These are phyloP conservation scores for Trichoderma lentiforme DNA, from an alignment of 2,329 filamentous ascomycete species.

Conservation along the genomic window DNA sequence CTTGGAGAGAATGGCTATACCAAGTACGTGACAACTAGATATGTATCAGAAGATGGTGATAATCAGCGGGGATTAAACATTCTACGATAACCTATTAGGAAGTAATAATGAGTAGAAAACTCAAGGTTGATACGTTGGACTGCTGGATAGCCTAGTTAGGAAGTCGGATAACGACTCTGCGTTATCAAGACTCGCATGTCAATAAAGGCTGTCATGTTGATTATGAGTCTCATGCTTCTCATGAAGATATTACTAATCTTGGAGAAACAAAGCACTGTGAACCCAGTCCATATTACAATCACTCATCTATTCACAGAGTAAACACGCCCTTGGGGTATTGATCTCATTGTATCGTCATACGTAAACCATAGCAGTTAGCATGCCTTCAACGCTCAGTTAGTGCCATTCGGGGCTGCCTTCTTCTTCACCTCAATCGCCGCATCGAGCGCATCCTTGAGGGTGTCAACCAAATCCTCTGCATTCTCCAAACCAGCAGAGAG, in stretches of 20 bases:
- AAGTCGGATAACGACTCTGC: not conserved
- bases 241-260: not conserved
- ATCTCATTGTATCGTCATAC: not conserved
- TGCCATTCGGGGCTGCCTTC: not conserved
- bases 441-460: slow-evolving; percentile 27
- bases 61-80: not conserved
- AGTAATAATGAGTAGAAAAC: not conserved
- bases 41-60: not conserved
- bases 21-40: not conserved
- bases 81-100: not conserved
- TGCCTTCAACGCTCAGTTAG: not conserved
- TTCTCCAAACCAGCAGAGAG: slow-evolving; percentile 48
- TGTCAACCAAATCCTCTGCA: slow-evolving; percentile 40
- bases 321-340: not conserved
- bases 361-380: not conserved
- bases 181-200: not conserved
- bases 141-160: not conserved
- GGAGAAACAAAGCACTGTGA: not conserved
- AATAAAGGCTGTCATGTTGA: not conserved
- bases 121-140: not conserved
- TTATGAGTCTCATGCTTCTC: not conserved
- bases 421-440: slow-evolving; percentile 19
- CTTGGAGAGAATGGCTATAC: not conserved
- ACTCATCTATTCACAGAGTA: not conserved
- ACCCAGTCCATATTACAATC: not conserved